Conservation (phyloP, 495 filamentous ascomycete genomes). For the Daldinia caldariorum region DNA sequence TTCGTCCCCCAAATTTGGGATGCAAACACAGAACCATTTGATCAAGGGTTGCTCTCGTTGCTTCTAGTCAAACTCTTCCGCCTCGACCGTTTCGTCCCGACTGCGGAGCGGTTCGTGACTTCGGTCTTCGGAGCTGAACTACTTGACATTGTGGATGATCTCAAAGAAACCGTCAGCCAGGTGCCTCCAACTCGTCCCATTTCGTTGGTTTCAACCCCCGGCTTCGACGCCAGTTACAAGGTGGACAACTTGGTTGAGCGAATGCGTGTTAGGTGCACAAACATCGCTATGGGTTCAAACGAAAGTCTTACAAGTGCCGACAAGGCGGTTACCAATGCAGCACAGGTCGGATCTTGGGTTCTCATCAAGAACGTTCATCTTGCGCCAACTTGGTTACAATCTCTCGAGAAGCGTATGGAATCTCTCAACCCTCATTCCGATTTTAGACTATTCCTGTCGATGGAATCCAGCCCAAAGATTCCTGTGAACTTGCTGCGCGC, state of each 20-base stretch:
- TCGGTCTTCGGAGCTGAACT: constrained; percentile 87
- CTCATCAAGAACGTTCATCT: constrained; percentile 99
- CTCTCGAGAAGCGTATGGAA: constrained; percentile 94
- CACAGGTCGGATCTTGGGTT: constrained; percentile 93
- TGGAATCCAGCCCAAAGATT: constrained; percentile 97
- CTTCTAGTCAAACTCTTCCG: constrained; percentile 94
- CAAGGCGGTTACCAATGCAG: constrained; percentile 93
- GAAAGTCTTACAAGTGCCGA: constrained; percentile 92
- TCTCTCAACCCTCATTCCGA: constrained; percentile 93
- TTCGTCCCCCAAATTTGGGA: constrained; percentile 83
- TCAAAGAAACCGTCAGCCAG: constrained; percentile 84
- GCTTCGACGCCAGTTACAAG: constrained; percentile 99
- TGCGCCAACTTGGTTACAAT: constrained; percentile 94
- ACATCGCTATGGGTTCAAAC: constrained; percentile 98
- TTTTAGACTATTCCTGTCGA: constrained; percentile 95
- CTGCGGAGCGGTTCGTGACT: constrained; percentile 88
- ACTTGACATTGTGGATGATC: constrained; percentile 82
- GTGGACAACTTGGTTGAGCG: constrained; percentile 93
- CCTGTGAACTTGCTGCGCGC: constrained; percentile 95
- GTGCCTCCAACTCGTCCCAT: constrained; percentile 87
- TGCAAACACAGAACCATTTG: constrained; percentile 67
- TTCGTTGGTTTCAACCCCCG: constrained; percentile 89
- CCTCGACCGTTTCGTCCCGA: constrained; percentile 92
- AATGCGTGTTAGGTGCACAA: constrained; percentile 81
- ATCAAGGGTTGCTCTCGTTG: constrained; percentile 83